These are phyloP conservation scores for Fusarium papillatum DNA, from an alignment of 2,329 filamentous ascomycete species.

Conservation along the genomic window DNA sequence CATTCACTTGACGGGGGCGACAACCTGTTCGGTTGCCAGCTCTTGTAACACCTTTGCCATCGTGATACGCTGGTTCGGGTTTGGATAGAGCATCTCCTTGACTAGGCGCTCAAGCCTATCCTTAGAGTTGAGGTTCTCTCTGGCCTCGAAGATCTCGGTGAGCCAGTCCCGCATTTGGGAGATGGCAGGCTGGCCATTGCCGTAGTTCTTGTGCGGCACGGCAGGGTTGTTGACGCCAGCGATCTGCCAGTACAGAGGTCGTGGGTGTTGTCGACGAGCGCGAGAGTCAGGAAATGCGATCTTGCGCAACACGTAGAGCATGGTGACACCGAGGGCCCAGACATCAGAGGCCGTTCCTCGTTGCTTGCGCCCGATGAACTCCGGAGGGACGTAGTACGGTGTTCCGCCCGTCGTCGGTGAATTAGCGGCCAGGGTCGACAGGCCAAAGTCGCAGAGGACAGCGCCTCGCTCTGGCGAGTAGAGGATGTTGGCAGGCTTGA, in stretches of 20 bases:
- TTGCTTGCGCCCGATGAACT: constrained; percentile 68
- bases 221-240: constrained; percentile 64
- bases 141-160: constrained; percentile 63
- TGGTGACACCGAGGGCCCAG: constrained; percentile 72
- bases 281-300: constrained; percentile 68
- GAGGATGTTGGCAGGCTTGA: constrained; percentile 73
- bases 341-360: constrained; percentile 69
- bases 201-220: constrained; percentile 48
- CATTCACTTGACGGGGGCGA: constrained; percentile 22
- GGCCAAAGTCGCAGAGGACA: constrained; percentile 72
- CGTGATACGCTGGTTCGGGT: constrained; percentile 65
- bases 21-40: constrained; percentile 49
- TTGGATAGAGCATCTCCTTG: constrained; percentile 66
- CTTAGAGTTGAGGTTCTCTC: constrained; percentile 58
- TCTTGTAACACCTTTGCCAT: constrained; percentile 65
- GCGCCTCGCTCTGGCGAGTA: constrained; percentile 71
- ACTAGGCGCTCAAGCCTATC: constrained; percentile 67
- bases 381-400: constrained; percentile 73
- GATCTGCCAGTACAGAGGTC: constrained; percentile 70
- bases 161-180: constrained; percentile 71
- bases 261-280: constrained; percentile 60
- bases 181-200: constrained; percentile 57
- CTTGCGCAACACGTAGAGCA: constrained; percentile 70
- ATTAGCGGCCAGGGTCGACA: constrained; percentile 63
- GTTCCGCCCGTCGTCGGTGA: constrained; percentile 67